These are phyloP conservation scores for Cryptosporidium canis DNA, from an alignment of 169 alveolate genomes.

Conservation along the genomic window DNA sequence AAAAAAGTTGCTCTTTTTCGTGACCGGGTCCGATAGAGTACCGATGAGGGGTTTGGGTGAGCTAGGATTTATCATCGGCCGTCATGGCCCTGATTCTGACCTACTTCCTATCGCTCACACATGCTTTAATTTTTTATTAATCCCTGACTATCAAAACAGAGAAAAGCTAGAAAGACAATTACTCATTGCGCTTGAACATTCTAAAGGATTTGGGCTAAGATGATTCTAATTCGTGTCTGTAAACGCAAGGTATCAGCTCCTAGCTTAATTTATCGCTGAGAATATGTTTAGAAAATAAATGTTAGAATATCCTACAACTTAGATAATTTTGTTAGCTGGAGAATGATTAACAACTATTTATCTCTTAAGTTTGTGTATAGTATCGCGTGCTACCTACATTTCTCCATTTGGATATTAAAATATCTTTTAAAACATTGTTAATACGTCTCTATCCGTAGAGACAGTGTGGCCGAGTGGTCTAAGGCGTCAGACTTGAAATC, in stretches of 20 bases:
- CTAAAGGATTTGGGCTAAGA: conserved; percentile 90
- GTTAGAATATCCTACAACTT: no score
- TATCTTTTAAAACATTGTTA: background rate
- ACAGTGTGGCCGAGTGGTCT: conserved; percentile 76
- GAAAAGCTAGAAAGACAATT: conserved; percentile 82
- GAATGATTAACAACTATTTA: no score
- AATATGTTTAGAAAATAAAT: background rate
- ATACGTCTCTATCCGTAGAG: background rate
- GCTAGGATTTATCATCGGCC: conserved; percentile 80
- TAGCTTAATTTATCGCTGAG: background rate
- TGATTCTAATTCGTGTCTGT: conserved; percentile 25
- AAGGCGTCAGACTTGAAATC: conserved; percentile 75
- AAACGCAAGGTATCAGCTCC: background rate
- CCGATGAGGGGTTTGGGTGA: conserved; percentile 83
- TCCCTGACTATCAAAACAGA: conserved; percentile 86
- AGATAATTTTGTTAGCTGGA: no score
- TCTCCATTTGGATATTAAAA: no score
- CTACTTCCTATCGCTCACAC: conserved; percentile 92
- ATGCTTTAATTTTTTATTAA: conserved; percentile 89
- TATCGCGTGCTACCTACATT: no score
- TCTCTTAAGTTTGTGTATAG: no score
- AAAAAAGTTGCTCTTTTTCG: conserved; percentile 81
- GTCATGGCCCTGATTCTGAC: conserved; percentile 84
- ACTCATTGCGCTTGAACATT: conserved; percentile 84
- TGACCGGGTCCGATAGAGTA: conserved; percentile 87